Evolutionary conservation across 2,329 filamentous ascomycete genomes (phyloP).

Genomic region (Cryphonectria naterciae): DNA sequence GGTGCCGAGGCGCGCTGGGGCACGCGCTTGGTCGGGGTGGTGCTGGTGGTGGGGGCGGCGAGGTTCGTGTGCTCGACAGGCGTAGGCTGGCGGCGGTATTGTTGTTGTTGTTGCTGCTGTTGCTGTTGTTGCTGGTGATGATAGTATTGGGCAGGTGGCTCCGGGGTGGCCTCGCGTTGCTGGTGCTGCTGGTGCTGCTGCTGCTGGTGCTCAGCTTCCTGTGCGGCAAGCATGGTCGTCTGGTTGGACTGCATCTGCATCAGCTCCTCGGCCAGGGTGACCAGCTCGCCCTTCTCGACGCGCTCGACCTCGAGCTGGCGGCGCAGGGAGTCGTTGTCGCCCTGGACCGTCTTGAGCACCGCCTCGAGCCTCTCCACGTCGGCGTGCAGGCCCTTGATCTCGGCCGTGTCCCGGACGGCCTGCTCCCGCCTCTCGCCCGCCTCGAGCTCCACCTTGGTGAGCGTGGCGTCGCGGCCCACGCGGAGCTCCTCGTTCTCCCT

Average conservation of each 20-base stretch:
- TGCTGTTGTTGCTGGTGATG: slow-evolving; percentile 33
- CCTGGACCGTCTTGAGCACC: slow-evolving; percentile 70
- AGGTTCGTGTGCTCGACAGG: background rate
- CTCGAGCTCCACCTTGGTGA: slow-evolving; percentile 60
- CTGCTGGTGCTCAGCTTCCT: background rate
- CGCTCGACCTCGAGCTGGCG: slow-evolving; percentile 73
- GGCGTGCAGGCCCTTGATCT: slow-evolving; percentile 72
- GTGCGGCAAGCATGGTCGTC: slow-evolving; percentile 46
- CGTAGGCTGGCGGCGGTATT: slow-evolving; percentile 12
- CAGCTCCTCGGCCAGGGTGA: slow-evolving; percentile 83
- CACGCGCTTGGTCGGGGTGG: slow-evolving; percentile 23
- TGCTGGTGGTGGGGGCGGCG: background rate
- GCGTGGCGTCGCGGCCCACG: slow-evolving; percentile 65
- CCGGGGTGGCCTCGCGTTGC: background rate
- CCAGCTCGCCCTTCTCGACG: slow-evolving; percentile 82
- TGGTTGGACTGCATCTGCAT: slow-evolving; percentile 65
- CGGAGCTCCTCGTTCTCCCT: slow-evolving; percentile 78
- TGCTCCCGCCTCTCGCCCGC: slow-evolving; percentile 53
- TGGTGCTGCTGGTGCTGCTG: too few species aligned
- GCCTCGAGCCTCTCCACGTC: slow-evolving; percentile 76
- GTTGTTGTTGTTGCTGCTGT: slow-evolving; percentile 26
- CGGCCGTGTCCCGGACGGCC: slow-evolving; percentile 68
- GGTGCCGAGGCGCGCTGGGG: slow-evolving; percentile 28
- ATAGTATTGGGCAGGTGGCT: background rate
- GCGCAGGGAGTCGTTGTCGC: slow-evolving; percentile 69